phyloP scores from a whole-genome alignment of 75 land plant species.

The Selaginella moellendorffii region DNA sequence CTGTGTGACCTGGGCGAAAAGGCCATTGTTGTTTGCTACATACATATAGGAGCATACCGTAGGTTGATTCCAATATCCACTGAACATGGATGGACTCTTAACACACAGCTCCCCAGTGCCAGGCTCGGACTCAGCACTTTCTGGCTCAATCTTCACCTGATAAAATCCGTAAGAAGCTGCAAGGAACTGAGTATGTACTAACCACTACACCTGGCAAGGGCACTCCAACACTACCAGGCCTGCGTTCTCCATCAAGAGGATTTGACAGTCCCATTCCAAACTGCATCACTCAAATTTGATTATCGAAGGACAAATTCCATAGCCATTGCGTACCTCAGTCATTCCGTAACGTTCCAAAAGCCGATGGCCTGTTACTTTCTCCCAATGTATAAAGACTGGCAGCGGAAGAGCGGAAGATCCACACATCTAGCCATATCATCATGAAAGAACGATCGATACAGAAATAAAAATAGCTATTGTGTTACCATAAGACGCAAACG shows the following conservation, averaged over 20 bases:
- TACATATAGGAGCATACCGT: slow-evolving; percentile 27
- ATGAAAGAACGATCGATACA: neutral
- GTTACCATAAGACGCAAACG: slow-evolving; percentile 86
- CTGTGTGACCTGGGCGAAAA: slow-evolving; percentile 51
- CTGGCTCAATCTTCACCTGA: slow-evolving; percentile 61
- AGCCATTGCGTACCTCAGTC: too few species aligned
- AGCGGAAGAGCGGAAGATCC: slow-evolving; percentile 96
- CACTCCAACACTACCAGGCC: slow-evolving; percentile 90
- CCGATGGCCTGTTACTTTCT: slow-evolving; percentile 72
- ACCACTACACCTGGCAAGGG: slow-evolving; percentile 95
- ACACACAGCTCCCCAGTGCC: slow-evolving; percentile 79
- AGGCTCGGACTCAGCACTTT: slow-evolving; percentile 21
- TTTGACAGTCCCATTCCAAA: slow-evolving; percentile 96
- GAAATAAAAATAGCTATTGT: neutral
- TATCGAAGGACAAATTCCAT: too few species aligned
- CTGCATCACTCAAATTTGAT: slow-evolving; percentile 21
- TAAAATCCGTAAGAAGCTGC: too few species aligned
- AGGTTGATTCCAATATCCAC: slow-evolving; percentile 85
- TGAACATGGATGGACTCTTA: slow-evolving; percentile 83
- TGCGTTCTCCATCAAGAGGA: slow-evolving; percentile 64
- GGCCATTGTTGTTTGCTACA: neutral
- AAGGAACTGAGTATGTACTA: too few species aligned
- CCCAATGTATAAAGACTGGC: slow-evolving; percentile 91
- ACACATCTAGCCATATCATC: slow-evolving; percentile 99
- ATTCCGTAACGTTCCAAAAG: slow-evolving; percentile 98